A percentile compares a stretch with the other conserved stretches of the same genome.
Conservation (phyloP, 805 yeast species). For the Metschnikowia lunata region DNA sequence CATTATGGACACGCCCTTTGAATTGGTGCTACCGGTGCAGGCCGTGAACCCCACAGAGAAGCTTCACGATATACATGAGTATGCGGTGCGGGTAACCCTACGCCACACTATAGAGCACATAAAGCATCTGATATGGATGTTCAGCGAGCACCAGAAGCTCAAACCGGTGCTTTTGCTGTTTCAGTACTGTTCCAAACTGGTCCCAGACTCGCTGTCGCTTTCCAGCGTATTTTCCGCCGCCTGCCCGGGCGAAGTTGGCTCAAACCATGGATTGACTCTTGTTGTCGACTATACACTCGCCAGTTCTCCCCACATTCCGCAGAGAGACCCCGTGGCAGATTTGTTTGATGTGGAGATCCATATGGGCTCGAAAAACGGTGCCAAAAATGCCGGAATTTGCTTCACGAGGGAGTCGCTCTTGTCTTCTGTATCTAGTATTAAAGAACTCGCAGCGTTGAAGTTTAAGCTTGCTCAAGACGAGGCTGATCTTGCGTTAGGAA, state of each 20-base stretch:
- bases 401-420: slow-evolving; percentile 19
- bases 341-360: slow-evolving; percentile 20
- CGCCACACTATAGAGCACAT: slow-evolving; percentile 23
- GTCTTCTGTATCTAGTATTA: slow-evolving; percentile 19
- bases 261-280: slow-evolving; percentile 11
- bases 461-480: slow-evolving; percentile 1
- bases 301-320: slow-evolving; percentile 18
- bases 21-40: slow-evolving; percentile 5
- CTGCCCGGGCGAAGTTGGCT: slow-evolving; percentile 1
- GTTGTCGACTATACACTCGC: slow-evolving; percentile 24
- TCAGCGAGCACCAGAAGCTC: slow-evolving; percentile 20
- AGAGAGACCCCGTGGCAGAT: slow-evolving; percentile 23
- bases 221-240: slow-evolving; percentile 11
- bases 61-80: not conserved
- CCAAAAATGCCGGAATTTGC: slow-evolving; percentile 1
- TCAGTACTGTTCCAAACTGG: slow-evolving; percentile 6
- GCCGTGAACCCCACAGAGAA: slow-evolving; percentile 2
- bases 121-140: slow-evolving; percentile 26
- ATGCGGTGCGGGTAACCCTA: slow-evolving; percentile 20
- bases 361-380: slow-evolving; percentile 4
- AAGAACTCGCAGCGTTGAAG: slow-evolving; percentile 16
- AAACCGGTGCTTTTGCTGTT: slow-evolving; percentile 25
- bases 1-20: slow-evolving; percentile 11
- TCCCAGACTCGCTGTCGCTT: slow-evolving; percentile 14
- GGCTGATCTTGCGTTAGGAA: not conserved